Percentiles rank a stretch among this genome's conserved stretches.
phyloP scores from a whole-genome alignment of 495 filamentous ascomycete species.

The Podospora conica region DNA sequence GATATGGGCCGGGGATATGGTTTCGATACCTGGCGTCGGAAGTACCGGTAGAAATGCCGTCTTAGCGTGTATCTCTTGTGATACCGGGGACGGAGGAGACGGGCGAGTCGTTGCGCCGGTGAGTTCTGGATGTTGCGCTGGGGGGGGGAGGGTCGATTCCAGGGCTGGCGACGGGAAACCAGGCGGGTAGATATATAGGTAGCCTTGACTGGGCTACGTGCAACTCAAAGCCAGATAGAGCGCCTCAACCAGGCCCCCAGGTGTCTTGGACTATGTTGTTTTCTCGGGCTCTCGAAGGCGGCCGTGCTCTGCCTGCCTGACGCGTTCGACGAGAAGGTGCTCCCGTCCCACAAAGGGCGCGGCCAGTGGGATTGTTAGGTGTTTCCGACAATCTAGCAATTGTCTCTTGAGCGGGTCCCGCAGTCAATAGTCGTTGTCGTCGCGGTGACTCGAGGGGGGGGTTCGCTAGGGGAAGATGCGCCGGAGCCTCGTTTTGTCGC shows the following conservation, averaged over 20 bases:
- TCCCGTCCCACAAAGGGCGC: neutral
- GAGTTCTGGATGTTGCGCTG: neutral
- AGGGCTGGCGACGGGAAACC: neutral
- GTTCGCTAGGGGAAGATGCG: neutral
- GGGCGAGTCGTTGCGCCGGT: neutral
- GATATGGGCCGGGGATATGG: neutral
- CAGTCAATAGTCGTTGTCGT: neutral
- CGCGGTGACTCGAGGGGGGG: neutral
- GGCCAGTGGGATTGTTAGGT: neutral
- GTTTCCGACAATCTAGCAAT: neutral
- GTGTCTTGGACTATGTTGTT: neutral
- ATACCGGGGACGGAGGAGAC: neutral
- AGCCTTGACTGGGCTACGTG: neutral
- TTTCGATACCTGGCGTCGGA: neutral
- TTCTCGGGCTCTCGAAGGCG: neutral
- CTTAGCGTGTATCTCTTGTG: neutral
- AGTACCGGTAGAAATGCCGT: neutral
- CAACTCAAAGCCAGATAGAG: neutral
- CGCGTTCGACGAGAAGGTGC: neutral
- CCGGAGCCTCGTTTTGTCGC: neutral
- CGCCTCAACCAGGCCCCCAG: neutral
- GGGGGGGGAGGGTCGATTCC: neutral
- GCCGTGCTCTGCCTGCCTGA: neutral
- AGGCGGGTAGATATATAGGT: slow-evolving; percentile 9
- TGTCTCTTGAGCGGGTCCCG: neutral